Evolutionary conservation across 257 asterid genomes (phyloP).

Genomic region (Rubia yunnanensis): DNA sequence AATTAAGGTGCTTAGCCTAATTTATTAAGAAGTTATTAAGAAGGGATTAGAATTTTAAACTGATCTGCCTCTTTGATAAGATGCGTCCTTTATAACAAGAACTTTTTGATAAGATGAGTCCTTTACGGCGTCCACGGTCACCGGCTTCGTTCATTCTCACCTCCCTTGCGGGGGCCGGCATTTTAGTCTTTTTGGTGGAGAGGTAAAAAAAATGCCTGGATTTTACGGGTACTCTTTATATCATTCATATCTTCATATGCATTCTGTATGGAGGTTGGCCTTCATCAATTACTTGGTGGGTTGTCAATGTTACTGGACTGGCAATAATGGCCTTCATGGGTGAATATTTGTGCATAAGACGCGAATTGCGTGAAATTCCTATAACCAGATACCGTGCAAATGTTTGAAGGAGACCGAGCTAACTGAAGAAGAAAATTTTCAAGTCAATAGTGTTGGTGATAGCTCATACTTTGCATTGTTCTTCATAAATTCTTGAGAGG

Average conservation of each 20-base stretch:
- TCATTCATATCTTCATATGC: conserved; percentile 70
- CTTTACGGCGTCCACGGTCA: conserved; percentile 61
- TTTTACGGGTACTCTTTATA: conserved; percentile 75
- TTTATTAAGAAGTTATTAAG: too few relatives aligned
- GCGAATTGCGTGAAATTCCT: conserved; percentile 70
- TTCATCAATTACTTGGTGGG: conserved; percentile 88
- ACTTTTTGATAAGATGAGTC: too few relatives aligned
- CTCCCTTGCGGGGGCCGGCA: conserved; percentile 75
- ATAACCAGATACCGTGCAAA: conserved; percentile 54
- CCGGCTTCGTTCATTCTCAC: conserved; percentile 68
- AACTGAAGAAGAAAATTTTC: conserved; percentile 10
- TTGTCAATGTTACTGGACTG: conserved; percentile 63
- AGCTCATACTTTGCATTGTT: conserved; percentile 8
- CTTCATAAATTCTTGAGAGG: conserved; percentile 4
- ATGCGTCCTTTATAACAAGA: too few relatives aligned
- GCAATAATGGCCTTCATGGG: conserved; percentile 77
- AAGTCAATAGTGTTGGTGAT: conserved; percentile 8
- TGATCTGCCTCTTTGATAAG: too few relatives aligned
- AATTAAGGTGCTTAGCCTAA: too few relatives aligned
- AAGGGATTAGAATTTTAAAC: too few relatives aligned
- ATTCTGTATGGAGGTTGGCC: conserved; percentile 93
- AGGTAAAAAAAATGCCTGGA: conserved; percentile 94
- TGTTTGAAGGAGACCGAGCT: conserved; percentile 21
- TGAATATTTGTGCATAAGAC: conserved; percentile 72
- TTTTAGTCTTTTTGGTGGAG: conserved; percentile 62